phyloP scores from a whole-genome alignment of 2,329 filamentous ascomycete genomes.

The Botrytis pseudocinerea region DNA sequence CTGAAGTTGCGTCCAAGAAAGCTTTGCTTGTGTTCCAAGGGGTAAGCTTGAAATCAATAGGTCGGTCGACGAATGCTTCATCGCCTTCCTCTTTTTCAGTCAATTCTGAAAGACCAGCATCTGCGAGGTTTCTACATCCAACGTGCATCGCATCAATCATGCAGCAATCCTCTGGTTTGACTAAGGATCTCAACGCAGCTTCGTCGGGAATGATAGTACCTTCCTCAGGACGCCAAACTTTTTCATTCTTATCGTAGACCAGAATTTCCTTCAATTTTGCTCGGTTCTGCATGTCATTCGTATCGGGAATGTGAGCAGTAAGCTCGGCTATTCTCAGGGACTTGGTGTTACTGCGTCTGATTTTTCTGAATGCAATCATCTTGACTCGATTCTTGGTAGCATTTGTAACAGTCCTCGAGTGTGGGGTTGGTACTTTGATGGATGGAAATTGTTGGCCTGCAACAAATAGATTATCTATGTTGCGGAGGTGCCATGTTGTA shows the following conservation, averaged over 20 bases:
- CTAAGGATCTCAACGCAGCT: constrained; percentile 77
- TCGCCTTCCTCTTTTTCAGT: constrained; percentile 61
- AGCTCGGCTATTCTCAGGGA: constrained; percentile 78
- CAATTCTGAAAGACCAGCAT: constrained; percentile 80
- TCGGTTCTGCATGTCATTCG: constrained; percentile 90
- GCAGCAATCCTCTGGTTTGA: constrained; percentile 94
- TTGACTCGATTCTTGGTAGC: constrained; percentile 96
- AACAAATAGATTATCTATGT: constrained; percentile 85
- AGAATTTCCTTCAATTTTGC: constrained; percentile 98
- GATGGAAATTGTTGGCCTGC: constrained; percentile 94
- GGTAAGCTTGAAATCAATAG: constrained; percentile 83
- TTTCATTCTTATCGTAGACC: constrained; percentile 81
- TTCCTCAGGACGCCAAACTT: constrained; percentile 75
- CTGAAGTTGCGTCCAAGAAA: constrained; percentile 88
- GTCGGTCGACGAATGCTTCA: constrained; percentile 53
- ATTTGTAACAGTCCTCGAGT: constrained; percentile 92
- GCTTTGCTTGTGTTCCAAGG: constrained; percentile 98
- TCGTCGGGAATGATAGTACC: constrained; percentile 79
- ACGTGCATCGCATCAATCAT: constrained; percentile 96
- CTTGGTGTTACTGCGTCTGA: constrained; percentile 70
- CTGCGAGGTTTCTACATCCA: constrained; percentile 84
- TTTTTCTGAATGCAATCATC: constrained; percentile 90
- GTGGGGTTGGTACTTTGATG: constrained; percentile 87
- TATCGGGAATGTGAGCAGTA: constrained; percentile 88
- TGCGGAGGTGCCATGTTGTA: constrained; percentile 78